These are phyloP conservation scores for Phlebiopsis gigantea DNA, from an alignment of 768 basidiomycete species.

Conservation along the genomic window DNA sequence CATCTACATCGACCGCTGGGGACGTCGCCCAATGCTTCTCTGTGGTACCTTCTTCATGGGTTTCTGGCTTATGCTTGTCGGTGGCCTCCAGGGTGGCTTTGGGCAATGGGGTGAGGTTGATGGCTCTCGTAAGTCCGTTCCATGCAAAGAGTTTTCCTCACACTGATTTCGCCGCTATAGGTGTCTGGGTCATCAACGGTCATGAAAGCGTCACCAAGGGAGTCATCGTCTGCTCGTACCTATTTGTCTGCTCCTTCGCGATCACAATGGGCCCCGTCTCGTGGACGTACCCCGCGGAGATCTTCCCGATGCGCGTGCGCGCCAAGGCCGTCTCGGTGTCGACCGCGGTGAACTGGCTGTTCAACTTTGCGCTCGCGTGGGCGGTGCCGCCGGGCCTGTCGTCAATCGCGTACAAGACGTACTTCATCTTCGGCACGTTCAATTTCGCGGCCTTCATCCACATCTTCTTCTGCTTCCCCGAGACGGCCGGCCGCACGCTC, in stretches of 20 bases:
- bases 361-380: conserved; percentile 72
- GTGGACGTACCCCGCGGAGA: conserved; percentile 62
- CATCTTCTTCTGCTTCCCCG: conserved; percentile 76
- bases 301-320: conserved; percentile 64
- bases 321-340: conserved; percentile 52
- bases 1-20: conserved; percentile 72
- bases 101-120: conserved; percentile 56
- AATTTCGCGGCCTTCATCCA: conserved; percentile 70
- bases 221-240: conserved; percentile 73
- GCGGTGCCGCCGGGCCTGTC: conserved; percentile 69
- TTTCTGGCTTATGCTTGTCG: conserved; percentile 73
- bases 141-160: not conserved
- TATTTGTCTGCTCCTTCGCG: conserved; percentile 72
- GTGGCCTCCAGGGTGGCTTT: conserved; percentile 64
- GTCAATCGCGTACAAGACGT: conserved; percentile 67
- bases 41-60: conserved; percentile 64
- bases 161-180: conserved; percentile 1
- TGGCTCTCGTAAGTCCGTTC: conserved; percentile 23
- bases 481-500: conserved; percentile 65
- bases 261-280: conserved; percentile 67
- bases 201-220: conserved; percentile 57
- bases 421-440: conserved; percentile 76
- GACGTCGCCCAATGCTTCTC: conserved; percentile 71
- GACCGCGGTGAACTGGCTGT: conserved; percentile 34
- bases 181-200: conserved; percentile 56